phyloP scores from a whole-genome alignment of 306 rosid species.

The Vigna hirtella region DNA sequence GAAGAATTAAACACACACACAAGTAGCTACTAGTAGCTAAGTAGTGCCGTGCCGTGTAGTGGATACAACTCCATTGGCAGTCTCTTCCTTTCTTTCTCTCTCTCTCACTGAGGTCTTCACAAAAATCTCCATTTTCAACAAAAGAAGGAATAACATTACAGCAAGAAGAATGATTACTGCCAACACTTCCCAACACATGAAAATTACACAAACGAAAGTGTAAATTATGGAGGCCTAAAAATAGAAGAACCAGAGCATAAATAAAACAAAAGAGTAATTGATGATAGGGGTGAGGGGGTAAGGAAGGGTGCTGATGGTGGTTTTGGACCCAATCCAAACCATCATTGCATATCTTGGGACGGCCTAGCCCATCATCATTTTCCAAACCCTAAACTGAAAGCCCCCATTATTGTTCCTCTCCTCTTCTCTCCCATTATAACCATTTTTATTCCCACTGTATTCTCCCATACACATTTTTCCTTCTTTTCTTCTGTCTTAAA shows the following conservation, averaged over 20 bases:
- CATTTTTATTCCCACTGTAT: conserved; percentile 46
- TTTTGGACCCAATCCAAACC: conserved; percentile 96
- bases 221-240: conserved; percentile 47
- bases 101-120: conserved; percentile 47
- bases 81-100: not conserved
- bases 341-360: conserved; percentile 99
- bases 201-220: conserved; percentile 42
- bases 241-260: conserved; percentile 49
- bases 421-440: conserved; percentile 45
- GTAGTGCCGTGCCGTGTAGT: conserved; percentile 33
- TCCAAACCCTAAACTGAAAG: conserved; percentile 68
- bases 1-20: not conserved
- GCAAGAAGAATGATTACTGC: conserved; percentile 60
- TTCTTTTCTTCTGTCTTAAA: too few species aligned
- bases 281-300: conserved; percentile 47
- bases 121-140: conserved; percentile 42
- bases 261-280: conserved; percentile 66
- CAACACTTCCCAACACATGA: conserved; percentile 71
- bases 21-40: conserved; percentile 6
- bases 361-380: conserved; percentile 99
- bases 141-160: conserved; percentile 47
- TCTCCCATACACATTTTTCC: conserved; percentile 35
- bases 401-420: conserved; percentile 78
- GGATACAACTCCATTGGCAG: conserved; percentile 51
- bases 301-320: conserved; percentile 59